Conservation (phyloP, 1,139 yeast species). For the Geotrichum australiense region DNA sequence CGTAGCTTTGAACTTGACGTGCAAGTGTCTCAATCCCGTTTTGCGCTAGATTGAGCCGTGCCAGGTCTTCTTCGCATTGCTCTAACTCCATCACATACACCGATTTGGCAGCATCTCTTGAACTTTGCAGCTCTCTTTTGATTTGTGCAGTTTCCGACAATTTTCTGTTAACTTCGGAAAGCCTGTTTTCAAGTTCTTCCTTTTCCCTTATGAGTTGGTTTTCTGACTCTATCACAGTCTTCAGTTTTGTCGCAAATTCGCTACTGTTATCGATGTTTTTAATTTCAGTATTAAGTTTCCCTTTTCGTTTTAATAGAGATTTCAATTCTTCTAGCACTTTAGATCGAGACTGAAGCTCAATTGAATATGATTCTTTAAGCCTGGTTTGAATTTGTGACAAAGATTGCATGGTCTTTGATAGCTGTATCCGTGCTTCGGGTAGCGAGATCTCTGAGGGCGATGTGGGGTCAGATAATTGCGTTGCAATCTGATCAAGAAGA, state of each 20-base stretch:
- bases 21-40: slow-evolving; percentile 18
- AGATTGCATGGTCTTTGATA: slow-evolving; percentile 8
- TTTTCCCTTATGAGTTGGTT: slow-evolving; percentile 14
- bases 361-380: slow-evolving; percentile 8
- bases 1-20: slow-evolving; percentile 22
- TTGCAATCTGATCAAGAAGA: slow-evolving; percentile 1
- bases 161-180: slow-evolving; percentile 18
- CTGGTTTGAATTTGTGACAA: slow-evolving; percentile 8
- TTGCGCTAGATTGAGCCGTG: background rate
- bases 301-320: background rate
- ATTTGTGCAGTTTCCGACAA: slow-evolving; percentile 1
- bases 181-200: slow-evolving; percentile 18
- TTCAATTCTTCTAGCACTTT: slow-evolving; percentile 3
- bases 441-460: background rate
- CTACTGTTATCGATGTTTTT: slow-evolving; percentile 18
- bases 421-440: slow-evolving; percentile 5
- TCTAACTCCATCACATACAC: slow-evolving; percentile 9
- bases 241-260: slow-evolving; percentile 14
- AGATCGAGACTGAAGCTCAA: slow-evolving; percentile 4
- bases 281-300: slow-evolving; percentile 15
- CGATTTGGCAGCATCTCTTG: slow-evolving; percentile 7
- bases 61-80: background rate
- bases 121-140: slow-evolving; percentile 6
- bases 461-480: background rate
- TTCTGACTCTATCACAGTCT: slow-evolving; percentile 7